Base-by-base conservation (phyloP, 495 filamentous ascomycete species). In the Glutinoglossum americanum region DNA sequence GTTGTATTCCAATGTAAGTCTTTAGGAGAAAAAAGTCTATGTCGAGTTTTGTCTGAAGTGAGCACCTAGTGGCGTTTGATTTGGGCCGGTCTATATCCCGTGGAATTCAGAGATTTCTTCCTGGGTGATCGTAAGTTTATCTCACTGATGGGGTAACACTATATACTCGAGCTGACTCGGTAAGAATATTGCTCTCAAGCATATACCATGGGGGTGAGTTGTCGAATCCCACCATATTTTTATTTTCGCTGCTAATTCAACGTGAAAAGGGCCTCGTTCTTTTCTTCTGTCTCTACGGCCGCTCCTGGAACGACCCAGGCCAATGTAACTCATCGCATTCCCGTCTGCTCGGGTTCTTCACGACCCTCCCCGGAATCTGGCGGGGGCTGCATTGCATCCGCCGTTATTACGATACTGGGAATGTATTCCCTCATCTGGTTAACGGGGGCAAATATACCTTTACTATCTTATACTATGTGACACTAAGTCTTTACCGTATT, bases 61-160 rank as follows among this genome's bases (percentile, higher is more conserved):
- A 21, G 19, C 23, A 59, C 45, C 17, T 57, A 94, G 87, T 93
- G 82, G 73, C 83, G 92, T 59, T 71, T 97, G 27, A 70, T 93
- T 51, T 74, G 87, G 23, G 84, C 92, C 19, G 92, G 92, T 15
- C 63, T 92, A 11, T 95, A 89, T 67, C 88, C 85, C 10, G 92
- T 98, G 21, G 92, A 96, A 66, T 98, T 97, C 65, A 80, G 88
- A 59, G 92, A 98, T 66, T 97, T 98, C 71, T 98, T 94, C 68
- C 75, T 97, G 0, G 92, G 92, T 17, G 92, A 98, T 65, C 47
- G 47, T 49, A n/a, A 49, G 47, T 49, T 23, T n/a, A 47, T 47
- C 15, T 13, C 21, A 5, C 3, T 23, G 3, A 47, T 4, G 3
- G 17, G 8, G 1, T 49, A 17, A 2, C 15, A 17, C 44, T n/a